phyloP scores from a whole-genome alignment of 2,329 filamentous ascomycete species.

The Aspergillus hortae region DNA sequence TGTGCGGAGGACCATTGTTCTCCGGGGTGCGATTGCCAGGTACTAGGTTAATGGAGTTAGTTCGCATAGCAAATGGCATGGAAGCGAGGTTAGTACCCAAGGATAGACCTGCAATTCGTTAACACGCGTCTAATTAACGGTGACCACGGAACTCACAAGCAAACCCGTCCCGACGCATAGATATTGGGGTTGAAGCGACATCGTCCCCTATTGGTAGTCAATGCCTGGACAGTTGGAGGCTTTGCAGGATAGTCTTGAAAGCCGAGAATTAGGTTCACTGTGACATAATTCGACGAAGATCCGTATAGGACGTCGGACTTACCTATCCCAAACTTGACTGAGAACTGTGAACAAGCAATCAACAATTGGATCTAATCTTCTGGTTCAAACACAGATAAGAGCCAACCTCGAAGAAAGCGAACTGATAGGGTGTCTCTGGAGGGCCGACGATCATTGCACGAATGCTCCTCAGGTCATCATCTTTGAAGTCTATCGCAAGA shows the following conservation, averaged over 20 bases:
- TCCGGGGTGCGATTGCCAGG: constrained; percentile 84
- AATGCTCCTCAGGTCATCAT: constrained; percentile 83
- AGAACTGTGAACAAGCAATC: constrained; percentile 54
- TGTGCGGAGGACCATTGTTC: constrained; percentile 98
- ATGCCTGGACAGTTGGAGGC: constrained; percentile 59
- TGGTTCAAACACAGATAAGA: too few species aligned
- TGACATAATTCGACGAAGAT: too few species aligned
- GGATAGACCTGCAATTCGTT: constrained; percentile 64
- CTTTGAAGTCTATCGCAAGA: constrained; percentile 80
- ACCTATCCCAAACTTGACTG: constrained; percentile 74
- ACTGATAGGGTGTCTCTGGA: constrained; percentile 92
- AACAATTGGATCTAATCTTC: not conserved
- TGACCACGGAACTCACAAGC: constrained; percentile 60
- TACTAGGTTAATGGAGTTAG: constrained; percentile 50
- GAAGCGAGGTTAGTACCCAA: constrained; percentile 58
- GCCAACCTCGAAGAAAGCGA: constrained; percentile 87
- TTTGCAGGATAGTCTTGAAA: constrained; percentile 74
- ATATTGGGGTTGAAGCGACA: constrained; percentile 97
- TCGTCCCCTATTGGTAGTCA: constrained; percentile 83
- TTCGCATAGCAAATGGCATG: not conserved
- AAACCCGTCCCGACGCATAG: constrained; percentile 86
- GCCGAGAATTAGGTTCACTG: not conserved
- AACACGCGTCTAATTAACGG: constrained; percentile 7
- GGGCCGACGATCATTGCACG: constrained; percentile 87
- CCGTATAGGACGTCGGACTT: constrained; percentile 7